A percentile compares a stretch with the other conserved stretches of the same genome.
Evolutionary conservation across 78 protist species (phyloP).

Genomic region (slime mould (Dictyostelium discoideum)): DNA sequence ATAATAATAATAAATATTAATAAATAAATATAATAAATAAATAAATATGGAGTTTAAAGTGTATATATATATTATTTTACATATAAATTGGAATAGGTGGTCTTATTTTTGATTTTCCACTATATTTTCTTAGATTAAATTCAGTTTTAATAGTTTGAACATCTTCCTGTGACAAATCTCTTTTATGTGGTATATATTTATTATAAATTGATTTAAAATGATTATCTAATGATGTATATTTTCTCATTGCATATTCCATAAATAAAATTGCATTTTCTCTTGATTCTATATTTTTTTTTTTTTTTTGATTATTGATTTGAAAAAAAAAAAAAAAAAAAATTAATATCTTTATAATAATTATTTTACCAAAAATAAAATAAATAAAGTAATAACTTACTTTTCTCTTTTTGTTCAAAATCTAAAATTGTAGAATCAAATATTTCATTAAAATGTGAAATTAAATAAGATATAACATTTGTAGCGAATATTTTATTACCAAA

Average conservation of each 20-base stretch:
- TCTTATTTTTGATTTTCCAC: background rate
- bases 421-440: background rate
- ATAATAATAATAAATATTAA: too few species aligned
- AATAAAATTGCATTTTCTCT: background rate
- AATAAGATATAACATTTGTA: slow-evolving; percentile 4
- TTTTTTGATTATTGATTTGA: too few species aligned
- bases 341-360: too few species aligned
- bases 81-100: slow-evolving; percentile 1
- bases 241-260: slow-evolving; percentile 7
- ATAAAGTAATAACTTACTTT: background rate
- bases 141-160: background rate
- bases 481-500: slow-evolving; percentile 15
- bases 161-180: background rate
- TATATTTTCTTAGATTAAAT: background rate
- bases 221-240: background rate
- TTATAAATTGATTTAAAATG: background rate
- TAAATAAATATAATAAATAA: too few species aligned
- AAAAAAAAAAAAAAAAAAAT: too few species aligned
- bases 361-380: background rate
- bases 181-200: background rate
- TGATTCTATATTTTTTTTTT: background rate
- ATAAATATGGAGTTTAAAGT: background rate
- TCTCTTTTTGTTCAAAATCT: background rate
- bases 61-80: background rate
- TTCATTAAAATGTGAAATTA: background rate